Conservation (phyloP, 306 rosid species). For the Dalbergia cultrata region DNA sequence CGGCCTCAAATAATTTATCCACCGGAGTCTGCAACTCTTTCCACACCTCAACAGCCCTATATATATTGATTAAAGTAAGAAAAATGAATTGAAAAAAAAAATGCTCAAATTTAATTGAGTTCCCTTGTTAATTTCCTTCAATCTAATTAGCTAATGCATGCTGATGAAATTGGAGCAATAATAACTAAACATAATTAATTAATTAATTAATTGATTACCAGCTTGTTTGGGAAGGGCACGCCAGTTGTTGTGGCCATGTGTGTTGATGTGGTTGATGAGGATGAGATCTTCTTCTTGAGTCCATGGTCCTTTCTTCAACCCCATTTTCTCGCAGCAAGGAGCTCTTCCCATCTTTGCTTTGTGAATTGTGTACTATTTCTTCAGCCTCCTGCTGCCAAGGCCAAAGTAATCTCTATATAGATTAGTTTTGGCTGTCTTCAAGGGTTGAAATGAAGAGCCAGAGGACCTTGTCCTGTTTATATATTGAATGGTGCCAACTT, state of each 20-base stretch:
- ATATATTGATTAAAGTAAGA: background rate
- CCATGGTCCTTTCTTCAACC: conserved; percentile 88
- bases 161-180: background rate
- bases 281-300: conserved; percentile 70
- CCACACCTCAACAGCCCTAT: conserved; percentile 83
- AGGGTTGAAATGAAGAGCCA: background rate
- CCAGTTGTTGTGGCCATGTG: conserved; percentile 78
- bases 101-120: background rate
- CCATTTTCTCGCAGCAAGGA: conserved; percentile 81
- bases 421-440: background rate
- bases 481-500: background rate
- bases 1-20: conserved; percentile 79
- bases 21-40: conserved; percentile 85
- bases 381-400: background rate
- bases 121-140: background rate
- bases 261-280: conserved; percentile 63
- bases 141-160: background rate
- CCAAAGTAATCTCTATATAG: background rate
- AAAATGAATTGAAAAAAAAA: no score
- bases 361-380: no score
- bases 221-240: conserved; percentile 81
- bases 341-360: conserved; percentile 67
- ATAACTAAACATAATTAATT: background rate
- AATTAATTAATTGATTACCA: conserved; percentile 55
- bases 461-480: background rate